Evolutionary conservation across 148 eudicot genomes (phyloP), one percentile per base, ranked within the genome.

Genomic region (Diospyros kaki): DNA sequence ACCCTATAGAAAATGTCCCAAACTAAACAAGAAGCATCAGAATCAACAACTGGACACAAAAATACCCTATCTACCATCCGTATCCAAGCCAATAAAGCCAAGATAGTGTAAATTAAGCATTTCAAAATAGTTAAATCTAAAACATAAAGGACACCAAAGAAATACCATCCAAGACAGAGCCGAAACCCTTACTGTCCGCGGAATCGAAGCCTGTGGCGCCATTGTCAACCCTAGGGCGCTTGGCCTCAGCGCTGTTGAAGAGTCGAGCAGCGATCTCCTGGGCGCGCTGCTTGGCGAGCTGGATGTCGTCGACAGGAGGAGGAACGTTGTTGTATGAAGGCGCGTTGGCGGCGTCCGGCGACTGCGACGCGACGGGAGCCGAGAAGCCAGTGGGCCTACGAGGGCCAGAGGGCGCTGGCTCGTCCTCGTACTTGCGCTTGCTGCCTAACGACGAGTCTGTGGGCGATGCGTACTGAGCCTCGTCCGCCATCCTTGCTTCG

Each of bases 181-280:
- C 55, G 55, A 66, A 80, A 58, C 64, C 64, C 64, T 56, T 38
- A 78, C 82, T 82, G 60, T 79, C 83, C 59, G 39, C 51, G n/a
- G 88, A 74, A 75, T 85, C 72, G 58, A 63, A 83, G n/a, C 86
- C 79, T 5, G 72, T 60, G 9, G 62, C 81, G 28, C 83, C 88
- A 74, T 89, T 89, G 8, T 94, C 97, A 56, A 88, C 85, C 86
- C 88, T 90, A 9, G 95, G 83, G 2, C 93, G 91, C 79, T 94
- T 94, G 3, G 91, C 84, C 4, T 89, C 92, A 9, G 83, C 88
- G 65, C 63, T 80, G 61, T 77, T 87, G 61, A 83, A 77, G 38
- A 93, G 72, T 42, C 94, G 88, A 69, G 94, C 89, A 9, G 98
- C 98, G 62, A 94, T 85, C 77, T 91, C 95, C 73, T 91, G 97